These are phyloP conservation scores for Eleusine indica DNA, from an alignment of 176 grass and related monocot species.

Conservation along the genomic window DNA sequence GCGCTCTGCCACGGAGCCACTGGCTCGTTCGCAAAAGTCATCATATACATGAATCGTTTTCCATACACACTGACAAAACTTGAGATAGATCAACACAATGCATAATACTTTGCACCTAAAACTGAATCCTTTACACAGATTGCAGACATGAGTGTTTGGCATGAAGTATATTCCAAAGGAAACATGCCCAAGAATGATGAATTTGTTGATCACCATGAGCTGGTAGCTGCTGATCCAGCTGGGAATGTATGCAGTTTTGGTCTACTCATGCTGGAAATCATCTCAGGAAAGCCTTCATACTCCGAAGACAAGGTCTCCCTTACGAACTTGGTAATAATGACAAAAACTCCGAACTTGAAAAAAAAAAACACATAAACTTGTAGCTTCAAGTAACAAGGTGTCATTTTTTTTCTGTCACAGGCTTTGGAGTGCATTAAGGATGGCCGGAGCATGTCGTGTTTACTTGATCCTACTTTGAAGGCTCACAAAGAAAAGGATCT, in stretches of 20 bases:
- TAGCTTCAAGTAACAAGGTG: slow-evolving; percentile 44
- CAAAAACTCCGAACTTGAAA: background rate
- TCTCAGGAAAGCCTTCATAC: slow-evolving; percentile 85
- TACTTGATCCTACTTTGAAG: slow-evolving; percentile 78
- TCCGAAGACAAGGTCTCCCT: slow-evolving; percentile 66
- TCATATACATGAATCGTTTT: slow-evolving; percentile 14
- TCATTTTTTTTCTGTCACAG: slow-evolving; percentile 46
- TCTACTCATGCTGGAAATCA: slow-evolving; percentile 84
- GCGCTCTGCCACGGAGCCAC: too few species aligned
- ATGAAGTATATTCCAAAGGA: slow-evolving; percentile 59
- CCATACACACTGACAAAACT: background rate
- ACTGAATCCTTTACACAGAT: slow-evolving; percentile 54
- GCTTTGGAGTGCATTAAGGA: slow-evolving; percentile 77
- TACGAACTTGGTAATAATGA: slow-evolving; percentile 61
- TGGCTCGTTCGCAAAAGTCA: background rate
- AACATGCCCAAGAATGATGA: slow-evolving; percentile 58
- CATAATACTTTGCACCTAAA: slow-evolving; percentile 19
- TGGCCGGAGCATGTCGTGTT: slow-evolving; percentile 47
- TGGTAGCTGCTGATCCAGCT: slow-evolving; percentile 61
- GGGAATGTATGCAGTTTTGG: slow-evolving; percentile 94
- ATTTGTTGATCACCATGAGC: slow-evolving; percentile 45
- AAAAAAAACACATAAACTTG: slow-evolving; percentile 18
- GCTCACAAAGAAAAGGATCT: slow-evolving; percentile 77
- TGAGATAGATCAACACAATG: background rate
- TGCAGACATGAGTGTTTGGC: slow-evolving; percentile 78